Percentiles rank a stretch among this genome's conserved stretches.
Evolutionary conservation across 2,329 filamentous ascomycete genomes (phyloP).

Genomic region (Apiospora sp.): DNA sequence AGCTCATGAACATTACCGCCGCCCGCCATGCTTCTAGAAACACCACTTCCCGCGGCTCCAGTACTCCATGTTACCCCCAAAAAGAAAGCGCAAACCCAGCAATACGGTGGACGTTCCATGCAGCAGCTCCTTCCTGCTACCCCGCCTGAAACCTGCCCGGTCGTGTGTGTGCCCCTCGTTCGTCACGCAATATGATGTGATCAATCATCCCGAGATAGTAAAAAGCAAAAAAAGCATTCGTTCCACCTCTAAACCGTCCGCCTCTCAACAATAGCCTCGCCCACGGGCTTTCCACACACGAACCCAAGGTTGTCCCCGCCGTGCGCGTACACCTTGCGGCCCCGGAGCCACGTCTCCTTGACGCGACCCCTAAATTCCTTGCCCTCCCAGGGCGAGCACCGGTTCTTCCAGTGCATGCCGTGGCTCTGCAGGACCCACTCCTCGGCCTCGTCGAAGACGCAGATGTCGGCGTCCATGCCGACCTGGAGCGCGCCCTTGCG

Average conservation of each 20-base stretch:
- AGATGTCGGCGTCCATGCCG: constrained; percentile 90
- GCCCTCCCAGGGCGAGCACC: constrained; percentile 89
- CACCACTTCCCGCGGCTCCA: background rate
- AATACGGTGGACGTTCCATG: background rate
- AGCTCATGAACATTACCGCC: background rate
- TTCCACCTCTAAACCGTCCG: constrained; percentile 48
- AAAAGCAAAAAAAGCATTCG: background rate
- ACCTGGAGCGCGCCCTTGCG: constrained; percentile 82
- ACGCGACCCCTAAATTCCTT: constrained; percentile 81
- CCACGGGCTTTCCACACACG: constrained; percentile 55
- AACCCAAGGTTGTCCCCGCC: constrained; percentile 62
- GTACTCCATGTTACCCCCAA: background rate
- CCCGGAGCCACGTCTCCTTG: constrained; percentile 84
- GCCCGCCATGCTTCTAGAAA: background rate
- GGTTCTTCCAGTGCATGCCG: constrained; percentile 95
- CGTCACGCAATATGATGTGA: constrained; percentile 16
- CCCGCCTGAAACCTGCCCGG: background rate
- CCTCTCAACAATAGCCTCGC: constrained; percentile 68
- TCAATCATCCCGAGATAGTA: background rate
- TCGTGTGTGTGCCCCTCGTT: background rate
- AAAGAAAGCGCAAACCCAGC: background rate
- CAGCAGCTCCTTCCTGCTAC: background rate
- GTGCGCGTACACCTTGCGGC: constrained; percentile 75
- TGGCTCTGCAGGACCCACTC: constrained; percentile 76
- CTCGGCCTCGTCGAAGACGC: constrained; percentile 87